These are phyloP conservation scores for Trypanosomatidae sp. DNA, from an alignment of 208 protist species.

Conservation along the genomic window DNA sequence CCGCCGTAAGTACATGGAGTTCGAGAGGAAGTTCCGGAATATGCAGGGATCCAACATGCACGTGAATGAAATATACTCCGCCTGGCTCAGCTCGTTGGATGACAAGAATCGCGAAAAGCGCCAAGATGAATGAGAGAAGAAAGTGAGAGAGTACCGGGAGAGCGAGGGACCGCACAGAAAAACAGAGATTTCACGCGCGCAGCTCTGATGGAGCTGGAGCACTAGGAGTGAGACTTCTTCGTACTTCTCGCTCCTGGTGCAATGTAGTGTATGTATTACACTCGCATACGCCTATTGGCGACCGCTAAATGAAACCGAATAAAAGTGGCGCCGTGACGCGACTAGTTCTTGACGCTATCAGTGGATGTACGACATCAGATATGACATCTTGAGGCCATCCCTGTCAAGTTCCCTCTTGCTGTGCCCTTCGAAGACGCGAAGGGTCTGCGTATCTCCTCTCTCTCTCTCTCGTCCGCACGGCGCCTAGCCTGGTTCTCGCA, in stretches of 20 bases:
- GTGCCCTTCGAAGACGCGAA: background rate
- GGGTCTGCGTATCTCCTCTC: background rate
- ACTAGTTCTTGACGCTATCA: background rate
- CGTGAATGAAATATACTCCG: slow-evolving; percentile 80
- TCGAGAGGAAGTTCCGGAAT: slow-evolving; percentile 66
- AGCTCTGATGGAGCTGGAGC: background rate
- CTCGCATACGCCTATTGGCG: too few relatives aligned
- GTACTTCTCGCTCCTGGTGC: background rate
- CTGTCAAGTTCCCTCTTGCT: background rate
- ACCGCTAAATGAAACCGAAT: background rate
- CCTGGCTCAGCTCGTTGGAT: slow-evolving; percentile 67
- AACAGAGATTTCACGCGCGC: background rate
- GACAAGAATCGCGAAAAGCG: background rate
- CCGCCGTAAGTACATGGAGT: slow-evolving; percentile 75
- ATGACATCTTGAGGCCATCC: background rate
- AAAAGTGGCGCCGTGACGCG: background rate
- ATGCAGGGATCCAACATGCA: slow-evolving; percentile 63
- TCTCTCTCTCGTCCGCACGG: too few relatives aligned
- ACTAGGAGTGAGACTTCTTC: background rate
- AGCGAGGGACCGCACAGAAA: background rate
- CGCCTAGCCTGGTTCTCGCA: background rate
- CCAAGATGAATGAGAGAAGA: background rate
- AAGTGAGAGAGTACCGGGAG: background rate
- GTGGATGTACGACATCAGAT: background rate
- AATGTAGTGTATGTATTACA: background rate